phyloP scores from a whole-genome alignment of 2,329 filamentous ascomycete species.

The Ascochyta pisi region DNA sequence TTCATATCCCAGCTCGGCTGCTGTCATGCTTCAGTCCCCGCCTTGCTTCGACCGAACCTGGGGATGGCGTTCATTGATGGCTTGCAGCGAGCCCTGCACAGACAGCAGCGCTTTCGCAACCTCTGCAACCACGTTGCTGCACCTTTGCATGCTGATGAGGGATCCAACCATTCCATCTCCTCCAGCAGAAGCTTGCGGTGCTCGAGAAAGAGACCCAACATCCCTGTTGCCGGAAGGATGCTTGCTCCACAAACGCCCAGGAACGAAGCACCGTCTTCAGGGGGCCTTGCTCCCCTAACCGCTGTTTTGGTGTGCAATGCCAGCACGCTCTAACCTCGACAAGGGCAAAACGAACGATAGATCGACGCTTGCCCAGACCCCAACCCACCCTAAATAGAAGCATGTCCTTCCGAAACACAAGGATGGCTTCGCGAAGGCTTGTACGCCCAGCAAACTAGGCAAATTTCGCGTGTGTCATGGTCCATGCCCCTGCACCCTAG shows the following conservation, averaged over 20 bases:
- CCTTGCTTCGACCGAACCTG: conserved; percentile 5
- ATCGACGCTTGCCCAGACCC: conserved; percentile 29
- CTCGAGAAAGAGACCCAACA: not conserved
- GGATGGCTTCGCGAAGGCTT: conserved; percentile 27
- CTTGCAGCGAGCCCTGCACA: not conserved
- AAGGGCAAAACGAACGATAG: conserved; percentile 17
- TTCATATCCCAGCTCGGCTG: not conserved
- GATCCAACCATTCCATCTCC: not conserved
- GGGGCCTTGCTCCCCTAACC: conserved; percentile 22
- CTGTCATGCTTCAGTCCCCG: conserved; percentile 17
- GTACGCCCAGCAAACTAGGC: conserved; percentile 37
- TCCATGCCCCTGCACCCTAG: conserved; percentile 19
- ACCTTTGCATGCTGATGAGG: not conserved
- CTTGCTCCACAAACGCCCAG: conserved; percentile 28
- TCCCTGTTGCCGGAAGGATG: conserved; percentile 10
- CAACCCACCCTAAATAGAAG: conserved; percentile 29
- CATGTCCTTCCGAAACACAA: conserved; percentile 17
- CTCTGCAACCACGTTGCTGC: not conserved
- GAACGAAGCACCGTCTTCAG: conserved; percentile 22
- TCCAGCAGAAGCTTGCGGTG: conserved; percentile 6
- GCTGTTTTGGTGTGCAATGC: conserved; percentile 12
- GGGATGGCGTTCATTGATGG: conserved; percentile 1
- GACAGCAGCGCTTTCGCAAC: not conserved
- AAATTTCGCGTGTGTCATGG: conserved; percentile 34
- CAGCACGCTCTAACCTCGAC: conserved; percentile 16